Base-by-base conservation (phyloP, 2,329 filamentous ascomycete species). In the Neophaeococcomyces mojaviensis region DNA sequence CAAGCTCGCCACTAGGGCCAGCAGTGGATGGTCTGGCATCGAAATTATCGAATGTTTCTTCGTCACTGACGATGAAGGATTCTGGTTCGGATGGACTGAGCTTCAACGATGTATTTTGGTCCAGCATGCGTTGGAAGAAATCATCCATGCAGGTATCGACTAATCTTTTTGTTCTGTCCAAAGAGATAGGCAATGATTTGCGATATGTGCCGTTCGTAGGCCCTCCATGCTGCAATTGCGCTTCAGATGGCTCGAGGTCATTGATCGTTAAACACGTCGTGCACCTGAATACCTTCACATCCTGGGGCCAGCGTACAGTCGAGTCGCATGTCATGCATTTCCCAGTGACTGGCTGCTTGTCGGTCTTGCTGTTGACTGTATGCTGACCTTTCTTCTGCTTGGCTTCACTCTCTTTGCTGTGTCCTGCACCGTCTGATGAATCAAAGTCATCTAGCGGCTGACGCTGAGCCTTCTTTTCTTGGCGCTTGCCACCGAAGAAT, bases 281-380 rank as follows among this genome's bases (percentile, higher is more conserved):
- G 64, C 88, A 95, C 56, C 87, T 78, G 64, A 92, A 94, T 31
- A 83, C 77, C 30, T 77, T 77, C 50, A 88, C 67, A 44, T 82
- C 78, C 51, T 75, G 78, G 2, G 87, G 87, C 82, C 88, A 94
- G 47, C 84, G 77, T 53, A 94, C 82, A 46, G 81, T 78, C 45
- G 84, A 84, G 57, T 83, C 85, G 64, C 88, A 95, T 28, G 88
- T 89, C 78, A 90, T 88, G 62, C 88, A 95, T 56, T 79, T 81
- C 18, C 86, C 84, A 26, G 79, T 82, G 22, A 73, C 71, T 58
- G 83, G 78, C 55, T 86, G 79, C 55, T 74, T 78, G 68, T 44
- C 57, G 58, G 19, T 52, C 39, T 43, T 48, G 38, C 44, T 59
- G 60, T 57, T 71, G 63, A 57, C 67, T 59, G 43, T 64, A 57